phyloP scores from a whole-genome alignment of 2,329 filamentous ascomycete genomes.

The Fusarium sp. region DNA sequence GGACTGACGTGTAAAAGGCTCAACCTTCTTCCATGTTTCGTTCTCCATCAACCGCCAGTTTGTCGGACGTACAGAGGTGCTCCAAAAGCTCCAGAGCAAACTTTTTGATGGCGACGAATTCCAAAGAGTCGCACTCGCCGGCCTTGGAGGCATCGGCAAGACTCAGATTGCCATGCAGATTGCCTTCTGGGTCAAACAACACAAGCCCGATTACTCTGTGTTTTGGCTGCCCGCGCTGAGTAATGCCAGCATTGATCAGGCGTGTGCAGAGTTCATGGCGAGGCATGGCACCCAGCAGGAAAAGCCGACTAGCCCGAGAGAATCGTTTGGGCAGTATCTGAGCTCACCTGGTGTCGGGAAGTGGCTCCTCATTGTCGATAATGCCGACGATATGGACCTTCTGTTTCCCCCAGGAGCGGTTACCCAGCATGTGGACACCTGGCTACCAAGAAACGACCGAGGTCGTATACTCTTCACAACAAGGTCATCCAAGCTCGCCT shows the following conservation, averaged over 20 bases:
- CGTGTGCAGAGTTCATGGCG: conserved; percentile 39
- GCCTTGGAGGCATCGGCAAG: neutral
- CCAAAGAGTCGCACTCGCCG: neutral
- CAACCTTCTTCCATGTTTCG: neutral
- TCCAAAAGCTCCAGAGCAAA: neutral
- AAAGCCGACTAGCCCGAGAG: neutral
- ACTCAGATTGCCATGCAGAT: neutral
- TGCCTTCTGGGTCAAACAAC: conserved; percentile 45
- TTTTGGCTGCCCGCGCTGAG: conserved; percentile 59
- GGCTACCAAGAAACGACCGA: conserved; percentile 48
- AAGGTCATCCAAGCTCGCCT: conserved; percentile 42
- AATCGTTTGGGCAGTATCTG: conserved; percentile 32
- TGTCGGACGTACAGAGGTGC: neutral
- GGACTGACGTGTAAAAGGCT: neutral
- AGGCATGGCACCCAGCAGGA: neutral
- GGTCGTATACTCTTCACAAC: conserved; percentile 55
- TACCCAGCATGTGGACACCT: conserved; percentile 7
- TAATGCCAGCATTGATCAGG: conserved; percentile 53
- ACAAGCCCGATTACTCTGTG: conserved; percentile 51
- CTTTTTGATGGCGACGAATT: neutral
- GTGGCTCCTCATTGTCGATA: conserved; percentile 58
- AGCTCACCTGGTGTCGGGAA: conserved; percentile 42
- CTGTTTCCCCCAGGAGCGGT: conserved; percentile 12
- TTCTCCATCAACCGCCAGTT: neutral
- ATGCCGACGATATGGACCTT: conserved; percentile 53